Conservation (phyloP, 805 yeast species). For the Debaryomyces castellii region DNA sequence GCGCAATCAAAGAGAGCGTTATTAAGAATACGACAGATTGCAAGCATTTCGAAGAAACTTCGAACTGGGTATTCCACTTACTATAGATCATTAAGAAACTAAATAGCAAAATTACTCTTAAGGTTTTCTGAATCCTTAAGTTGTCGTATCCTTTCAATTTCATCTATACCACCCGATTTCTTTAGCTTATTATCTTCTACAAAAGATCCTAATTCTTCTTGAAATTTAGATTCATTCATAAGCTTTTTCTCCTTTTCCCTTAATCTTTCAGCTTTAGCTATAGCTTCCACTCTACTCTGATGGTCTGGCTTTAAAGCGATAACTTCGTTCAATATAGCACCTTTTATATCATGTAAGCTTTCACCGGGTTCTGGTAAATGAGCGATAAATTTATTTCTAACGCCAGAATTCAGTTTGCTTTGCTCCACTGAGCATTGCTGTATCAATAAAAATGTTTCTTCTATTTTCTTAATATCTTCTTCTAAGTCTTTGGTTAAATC, state of each 20-base stretch:
- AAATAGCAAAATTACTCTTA: slow-evolving; percentile 39
- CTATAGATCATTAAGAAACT: neutral
- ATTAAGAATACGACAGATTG: neutral
- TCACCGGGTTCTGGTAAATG: slow-evolving; percentile 65
- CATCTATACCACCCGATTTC: slow-evolving; percentile 87
- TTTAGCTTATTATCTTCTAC: slow-evolving; percentile 76
- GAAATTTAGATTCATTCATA: slow-evolving; percentile 61
- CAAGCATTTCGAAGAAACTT: neutral
- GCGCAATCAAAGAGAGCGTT: slow-evolving; percentile 7
- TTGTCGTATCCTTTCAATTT: slow-evolving; percentile 67
- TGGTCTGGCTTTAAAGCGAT: slow-evolving; percentile 79
- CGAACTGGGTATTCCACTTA: neutral
- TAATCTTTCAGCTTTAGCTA: slow-evolving; percentile 79
- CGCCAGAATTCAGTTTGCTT: slow-evolving; percentile 53
- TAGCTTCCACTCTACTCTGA: slow-evolving; percentile 82
- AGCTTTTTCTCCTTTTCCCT: slow-evolving; percentile 69
- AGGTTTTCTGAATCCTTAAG: slow-evolving; percentile 52
- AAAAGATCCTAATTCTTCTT: slow-evolving; percentile 81
- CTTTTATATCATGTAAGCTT: slow-evolving; percentile 58
- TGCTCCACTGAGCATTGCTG: slow-evolving; percentile 81
- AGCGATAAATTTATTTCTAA: slow-evolving; percentile 36
- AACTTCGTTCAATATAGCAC: slow-evolving; percentile 80
- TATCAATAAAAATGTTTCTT: slow-evolving; percentile 78
- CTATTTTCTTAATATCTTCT: slow-evolving; percentile 78
- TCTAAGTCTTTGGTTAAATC: slow-evolving; percentile 75